These are phyloP conservation scores for Leccinum uliginosum DNA, from an alignment of 768 basidiomycete genomes.

Conservation along the genomic window DNA sequence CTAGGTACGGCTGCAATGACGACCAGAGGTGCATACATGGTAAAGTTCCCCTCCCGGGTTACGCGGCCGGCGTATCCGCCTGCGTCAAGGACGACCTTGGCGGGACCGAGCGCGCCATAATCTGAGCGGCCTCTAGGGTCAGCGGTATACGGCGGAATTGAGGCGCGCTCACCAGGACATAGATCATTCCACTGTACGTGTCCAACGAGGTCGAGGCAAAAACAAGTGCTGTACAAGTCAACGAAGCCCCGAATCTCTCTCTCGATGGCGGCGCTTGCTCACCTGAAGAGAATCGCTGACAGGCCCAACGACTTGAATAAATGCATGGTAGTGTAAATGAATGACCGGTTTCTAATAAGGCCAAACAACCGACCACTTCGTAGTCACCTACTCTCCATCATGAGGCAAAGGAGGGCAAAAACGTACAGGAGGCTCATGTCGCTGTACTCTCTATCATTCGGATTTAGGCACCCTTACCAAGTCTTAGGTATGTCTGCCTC, in stretches of 20 bases:
- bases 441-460: constrained; percentile 80
- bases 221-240: constrained; percentile 15
- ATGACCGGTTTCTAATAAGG: constrained; percentile 11
- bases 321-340: constrained; percentile 8
- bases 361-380: constrained; percentile 22
- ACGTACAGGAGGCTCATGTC: constrained; percentile 93
- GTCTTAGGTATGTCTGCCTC: constrained; percentile 58
- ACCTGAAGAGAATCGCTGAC: constrained; percentile 15
- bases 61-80: constrained; percentile 52
- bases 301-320: constrained; percentile 5
- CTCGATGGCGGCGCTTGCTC: not conserved
- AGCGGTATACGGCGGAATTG: constrained; percentile 7
- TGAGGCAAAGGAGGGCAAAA: constrained; percentile 96
- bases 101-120: constrained; percentile 43
- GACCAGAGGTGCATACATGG: constrained; percentile 47
- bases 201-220: constrained; percentile 57
- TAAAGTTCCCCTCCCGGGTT: constrained; percentile 55
- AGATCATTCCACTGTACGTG: constrained; percentile 67
- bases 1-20: not conserved
- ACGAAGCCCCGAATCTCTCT: not conserved
- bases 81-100: constrained; percentile 59
- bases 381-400: constrained; percentile 31
- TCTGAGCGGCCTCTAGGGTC: constrained; percentile 24
- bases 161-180: constrained; percentile 47
- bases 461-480: constrained; percentile 93